Evolutionary conservation across 1,139 yeast genomes (phyloP).

Genomic region (Saccharomyces hybrid): DNA sequence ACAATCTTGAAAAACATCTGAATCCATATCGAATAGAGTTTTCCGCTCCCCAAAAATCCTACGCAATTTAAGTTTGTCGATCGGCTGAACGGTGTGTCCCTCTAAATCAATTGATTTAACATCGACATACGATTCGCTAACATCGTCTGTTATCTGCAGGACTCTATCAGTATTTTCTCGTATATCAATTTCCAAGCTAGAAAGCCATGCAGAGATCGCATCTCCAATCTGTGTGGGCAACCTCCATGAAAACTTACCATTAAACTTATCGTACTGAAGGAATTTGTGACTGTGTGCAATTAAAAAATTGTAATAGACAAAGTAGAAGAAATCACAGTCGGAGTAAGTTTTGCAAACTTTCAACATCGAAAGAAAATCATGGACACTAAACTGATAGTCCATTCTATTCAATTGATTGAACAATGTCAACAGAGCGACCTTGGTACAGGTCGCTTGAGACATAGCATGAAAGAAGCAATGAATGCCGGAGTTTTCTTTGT

Average conservation of each 20-base stretch:
- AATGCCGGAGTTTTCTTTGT: slow-evolving; percentile 7
- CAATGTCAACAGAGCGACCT: neutral
- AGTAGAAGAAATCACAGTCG: slow-evolving; percentile 9
- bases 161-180: neutral
- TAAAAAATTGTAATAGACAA: slow-evolving; percentile 10
- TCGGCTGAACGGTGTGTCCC: neutral
- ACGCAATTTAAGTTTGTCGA: neutral
- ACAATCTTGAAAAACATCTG: neutral
- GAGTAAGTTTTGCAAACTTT: slow-evolving; percentile 8
- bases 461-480: neutral
- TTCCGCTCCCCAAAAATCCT: neutral
- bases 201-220: neutral
- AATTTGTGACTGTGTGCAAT: slow-evolving; percentile 1
- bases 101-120: neutral
- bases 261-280: neutral
- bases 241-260: neutral
- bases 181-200: neutral
- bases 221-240: neutral
- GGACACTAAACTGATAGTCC: slow-evolving; percentile 9
- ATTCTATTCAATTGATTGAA: slow-evolving; percentile 1
- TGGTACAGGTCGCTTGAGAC: neutral
- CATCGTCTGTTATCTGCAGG: neutral
- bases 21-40: neutral
- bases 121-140: neutral
- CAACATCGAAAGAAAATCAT: slow-evolving; percentile 15